phyloP scores from a whole-genome alignment of 805 yeast genomes.

The Candida namnaoensis region DNA sequence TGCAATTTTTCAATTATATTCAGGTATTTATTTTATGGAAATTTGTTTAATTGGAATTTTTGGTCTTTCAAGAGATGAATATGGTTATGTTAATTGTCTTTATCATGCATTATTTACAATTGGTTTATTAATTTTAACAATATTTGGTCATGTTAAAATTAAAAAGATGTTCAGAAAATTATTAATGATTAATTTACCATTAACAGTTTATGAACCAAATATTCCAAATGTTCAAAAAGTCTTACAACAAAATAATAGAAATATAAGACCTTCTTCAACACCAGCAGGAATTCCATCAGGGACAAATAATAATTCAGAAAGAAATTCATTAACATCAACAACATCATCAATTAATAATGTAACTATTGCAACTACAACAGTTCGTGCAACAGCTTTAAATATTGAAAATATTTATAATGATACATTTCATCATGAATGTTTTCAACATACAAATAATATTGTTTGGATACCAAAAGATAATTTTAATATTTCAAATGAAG shows the following conservation, averaged over 20 bases:
- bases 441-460: conserved; percentile 8
- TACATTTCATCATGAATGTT: conserved; percentile 16
- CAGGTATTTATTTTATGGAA: conserved; percentile 79
- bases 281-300: too few relatives aligned
- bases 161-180: conserved; percentile 30
- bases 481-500: conserved; percentile 6
- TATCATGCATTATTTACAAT: conserved; percentile 47
- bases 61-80: conserved; percentile 46
- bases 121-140: conserved; percentile 40
- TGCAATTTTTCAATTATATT: conserved; percentile 68
- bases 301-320: too few relatives aligned
- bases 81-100: conserved; percentile 32
- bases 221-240: background rate
- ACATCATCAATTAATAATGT: background rate
- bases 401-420: conserved; percentile 7
- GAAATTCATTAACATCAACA: background rate
- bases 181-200: conserved; percentile 27
- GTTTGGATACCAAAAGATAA: conserved; percentile 19
- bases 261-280: too few relatives aligned
- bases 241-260: too few relatives aligned
- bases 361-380: too few relatives aligned
- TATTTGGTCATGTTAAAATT: conserved; percentile 47
- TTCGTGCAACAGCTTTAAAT: background rate
- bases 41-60: conserved; percentile 71
- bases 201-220: conserved; percentile 4